These are phyloP conservation scores for Myrmaecium sp. DNA, from an alignment of 2,329 filamentous ascomycete species.

Conservation along the genomic window DNA sequence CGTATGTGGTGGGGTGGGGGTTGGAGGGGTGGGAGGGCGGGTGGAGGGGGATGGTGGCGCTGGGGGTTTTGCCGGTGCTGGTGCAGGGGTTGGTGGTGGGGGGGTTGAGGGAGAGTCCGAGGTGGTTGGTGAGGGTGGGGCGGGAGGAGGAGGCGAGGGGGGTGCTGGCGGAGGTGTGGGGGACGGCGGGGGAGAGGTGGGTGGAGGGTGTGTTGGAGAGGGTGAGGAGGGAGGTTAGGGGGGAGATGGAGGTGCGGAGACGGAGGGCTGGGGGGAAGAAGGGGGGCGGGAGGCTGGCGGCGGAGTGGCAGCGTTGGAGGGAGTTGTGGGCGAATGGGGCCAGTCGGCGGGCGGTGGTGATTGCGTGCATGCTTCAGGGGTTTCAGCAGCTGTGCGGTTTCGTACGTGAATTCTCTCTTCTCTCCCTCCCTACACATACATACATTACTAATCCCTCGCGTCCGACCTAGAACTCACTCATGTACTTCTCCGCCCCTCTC, in stretches of 20 bases:
- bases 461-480: slow-evolving; percentile 22
- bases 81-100: slow-evolving; percentile 53
- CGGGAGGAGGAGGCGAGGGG: slow-evolving; percentile 41
- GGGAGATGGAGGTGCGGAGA: slow-evolving; percentile 41
- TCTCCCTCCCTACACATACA: background rate
- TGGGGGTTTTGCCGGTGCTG: slow-evolving; percentile 61
- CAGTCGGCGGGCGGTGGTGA: slow-evolving; percentile 59
- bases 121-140: slow-evolving; percentile 65
- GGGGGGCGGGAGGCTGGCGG: slow-evolving; percentile 21
- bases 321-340: slow-evolving; percentile 26
- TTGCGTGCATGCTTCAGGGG: slow-evolving; percentile 74
- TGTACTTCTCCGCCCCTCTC: slow-evolving; percentile 32
- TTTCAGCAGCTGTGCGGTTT: slow-evolving; percentile 68
- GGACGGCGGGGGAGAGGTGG: slow-evolving; percentile 24
- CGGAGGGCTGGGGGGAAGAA: slow-evolving; percentile 16
- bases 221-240: slow-evolving; percentile 59
- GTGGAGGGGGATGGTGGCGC: slow-evolving; percentile 85
- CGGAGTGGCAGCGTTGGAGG: slow-evolving; percentile 37
- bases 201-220: slow-evolving; percentile 46
- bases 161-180: slow-evolving; percentile 45
- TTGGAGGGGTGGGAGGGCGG: slow-evolving; percentile 44
- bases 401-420: slow-evolving; percentile 10
- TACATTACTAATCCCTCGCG: background rate
- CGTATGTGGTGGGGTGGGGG: slow-evolving; percentile 51
- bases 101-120: slow-evolving; percentile 72